A percentile compares a stretch with the other conserved stretches of the same genome.
These are phyloP conservation scores for Coniochaeta hoffmannii DNA, from an alignment of 2,329 filamentous ascomycete genomes.

Conservation along the genomic window DNA sequence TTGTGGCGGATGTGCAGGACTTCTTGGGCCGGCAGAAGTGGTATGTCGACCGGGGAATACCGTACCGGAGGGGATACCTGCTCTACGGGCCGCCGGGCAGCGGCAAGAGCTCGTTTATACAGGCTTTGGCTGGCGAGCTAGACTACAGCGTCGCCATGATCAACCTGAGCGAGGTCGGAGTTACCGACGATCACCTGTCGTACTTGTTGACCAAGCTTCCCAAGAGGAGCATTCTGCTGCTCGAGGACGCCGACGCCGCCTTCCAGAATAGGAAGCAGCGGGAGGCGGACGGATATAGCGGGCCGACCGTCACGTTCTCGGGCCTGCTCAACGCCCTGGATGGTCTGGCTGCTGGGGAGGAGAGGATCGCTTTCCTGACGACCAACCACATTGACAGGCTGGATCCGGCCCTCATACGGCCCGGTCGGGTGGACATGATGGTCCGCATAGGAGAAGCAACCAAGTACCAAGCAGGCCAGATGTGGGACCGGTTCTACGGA, in stretches of 20 bases:
- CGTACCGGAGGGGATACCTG: conserved; percentile 83
- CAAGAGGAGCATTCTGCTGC: conserved; percentile 68
- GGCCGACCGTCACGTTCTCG: conserved; percentile 88
- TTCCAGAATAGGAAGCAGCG: conserved; percentile 74
- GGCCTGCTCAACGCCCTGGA: conserved; percentile 81
- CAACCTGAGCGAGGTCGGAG: conserved; percentile 80
- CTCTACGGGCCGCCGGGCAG: conserved; percentile 85
- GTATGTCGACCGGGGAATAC: conserved; percentile 93
- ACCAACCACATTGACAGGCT: conserved; percentile 90
- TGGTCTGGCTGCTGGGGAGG: conserved; percentile 89
- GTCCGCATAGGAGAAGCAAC: conserved; percentile 84
- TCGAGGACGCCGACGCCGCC: conserved; percentile 89
- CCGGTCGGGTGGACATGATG: conserved; percentile 90
- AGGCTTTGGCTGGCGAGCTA: conserved; percentile 84
- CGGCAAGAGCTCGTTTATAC: conserved; percentile 93
- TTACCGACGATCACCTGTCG: conserved; percentile 84
- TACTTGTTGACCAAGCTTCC: conserved; percentile 82
- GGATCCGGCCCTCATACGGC: conserved; percentile 81
- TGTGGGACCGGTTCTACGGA: conserved; percentile 95
- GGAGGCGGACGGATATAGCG: conserved; percentile 76
- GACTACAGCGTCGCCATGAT: conserved; percentile 91
- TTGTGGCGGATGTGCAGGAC: conserved; percentile 74
- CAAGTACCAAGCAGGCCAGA: conserved; percentile 70
- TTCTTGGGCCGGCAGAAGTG: conserved; percentile 74
- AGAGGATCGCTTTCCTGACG: conserved; percentile 87